A percentile compares a stretch with the other conserved stretches of the same genome.
Evolutionary conservation across 805 yeast genomes (phyloP).

Genomic region (Barnettozyma botsteinii): DNA sequence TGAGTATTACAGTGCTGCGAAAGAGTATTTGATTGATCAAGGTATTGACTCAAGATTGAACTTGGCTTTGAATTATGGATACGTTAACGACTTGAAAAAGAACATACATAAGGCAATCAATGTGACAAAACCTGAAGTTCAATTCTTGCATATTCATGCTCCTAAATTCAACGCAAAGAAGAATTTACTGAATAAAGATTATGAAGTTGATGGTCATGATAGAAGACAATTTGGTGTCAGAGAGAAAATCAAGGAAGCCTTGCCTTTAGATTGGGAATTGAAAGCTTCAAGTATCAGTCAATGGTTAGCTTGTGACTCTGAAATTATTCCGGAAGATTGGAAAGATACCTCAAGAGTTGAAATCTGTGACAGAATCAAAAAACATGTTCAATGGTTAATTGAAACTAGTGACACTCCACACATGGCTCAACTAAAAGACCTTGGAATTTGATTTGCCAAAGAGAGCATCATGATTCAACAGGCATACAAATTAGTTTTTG

Average conservation of each 20-base stretch:
- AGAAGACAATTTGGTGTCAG: constrained; percentile 26
- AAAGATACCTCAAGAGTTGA: constrained; percentile 17
- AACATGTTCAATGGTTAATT: constrained; percentile 24
- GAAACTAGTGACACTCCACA: constrained; percentile 26
- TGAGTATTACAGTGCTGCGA: constrained; percentile 19
- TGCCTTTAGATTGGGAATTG: constrained; percentile 25
- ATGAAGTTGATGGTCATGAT: constrained; percentile 21
- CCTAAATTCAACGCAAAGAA: constrained; percentile 26
- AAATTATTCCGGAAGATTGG: constrained; percentile 24
- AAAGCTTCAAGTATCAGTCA: constrained; percentile 23
- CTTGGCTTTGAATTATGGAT: constrained; percentile 21
- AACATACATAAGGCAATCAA: constrained; percentile 15
- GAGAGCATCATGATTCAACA: background rate
- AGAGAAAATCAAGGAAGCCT: constrained; percentile 19
- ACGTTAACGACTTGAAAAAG: constrained; percentile 16
- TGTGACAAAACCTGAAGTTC: constrained; percentile 21
- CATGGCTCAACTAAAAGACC: constrained; percentile 21
- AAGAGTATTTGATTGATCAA: constrained; percentile 14
- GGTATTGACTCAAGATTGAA: constrained; percentile 22
- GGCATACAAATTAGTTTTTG: background rate
- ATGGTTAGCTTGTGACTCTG: constrained; percentile 27
- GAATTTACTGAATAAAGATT: constrained; percentile 18
- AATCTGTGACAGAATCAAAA: constrained; percentile 21
- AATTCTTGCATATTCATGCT: constrained; percentile 25
- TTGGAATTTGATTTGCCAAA: constrained; percentile 13